Conservation (phyloP, 2,329 filamentous ascomycete species). For the Teratosphaeria viscida region DNA sequence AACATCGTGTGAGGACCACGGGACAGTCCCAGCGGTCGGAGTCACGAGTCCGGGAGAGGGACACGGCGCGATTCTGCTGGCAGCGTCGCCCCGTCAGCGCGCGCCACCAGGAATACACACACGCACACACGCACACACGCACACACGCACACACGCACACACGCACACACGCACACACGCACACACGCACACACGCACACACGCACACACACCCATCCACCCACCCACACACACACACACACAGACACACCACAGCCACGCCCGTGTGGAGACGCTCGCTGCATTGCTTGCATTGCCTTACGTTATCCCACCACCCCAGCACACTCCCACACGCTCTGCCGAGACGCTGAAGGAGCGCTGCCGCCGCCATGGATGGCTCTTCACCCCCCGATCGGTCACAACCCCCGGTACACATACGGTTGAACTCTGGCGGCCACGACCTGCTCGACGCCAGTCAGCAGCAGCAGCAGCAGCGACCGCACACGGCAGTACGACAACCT, state of each 20-base stretch:
- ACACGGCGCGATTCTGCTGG: background rate
- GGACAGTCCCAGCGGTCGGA: background rate
- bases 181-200: background rate
- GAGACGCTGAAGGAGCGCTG: background rate
- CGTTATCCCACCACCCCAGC: background rate
- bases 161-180: too few relatives aligned
- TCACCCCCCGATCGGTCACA: conserved; percentile 19
- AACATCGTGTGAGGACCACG: background rate
- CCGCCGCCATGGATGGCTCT: conserved; percentile 3
- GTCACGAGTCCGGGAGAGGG: background rate
- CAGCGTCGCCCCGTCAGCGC: background rate
- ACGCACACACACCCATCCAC: too few relatives aligned
- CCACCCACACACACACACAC: too few relatives aligned
- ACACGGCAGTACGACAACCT: conserved; percentile 27
- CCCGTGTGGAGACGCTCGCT: background rate
- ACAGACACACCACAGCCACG: background rate
- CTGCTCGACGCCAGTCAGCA: conserved; percentile 30
- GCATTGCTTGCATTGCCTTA: background rate
- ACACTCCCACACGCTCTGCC: background rate
- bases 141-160: too few relatives aligned
- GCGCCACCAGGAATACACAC: background rate
- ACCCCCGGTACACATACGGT: conserved; percentile 48
- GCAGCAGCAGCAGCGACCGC: conserved; percentile 21
- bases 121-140: too few relatives aligned
- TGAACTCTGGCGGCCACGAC: conserved; percentile 52